A percentile compares a stretch with the other conserved stretches of the same genome.
Conservation (phyloP, 2,329 filamentous ascomycete genomes). For the Trichoderma gracile region DNA sequence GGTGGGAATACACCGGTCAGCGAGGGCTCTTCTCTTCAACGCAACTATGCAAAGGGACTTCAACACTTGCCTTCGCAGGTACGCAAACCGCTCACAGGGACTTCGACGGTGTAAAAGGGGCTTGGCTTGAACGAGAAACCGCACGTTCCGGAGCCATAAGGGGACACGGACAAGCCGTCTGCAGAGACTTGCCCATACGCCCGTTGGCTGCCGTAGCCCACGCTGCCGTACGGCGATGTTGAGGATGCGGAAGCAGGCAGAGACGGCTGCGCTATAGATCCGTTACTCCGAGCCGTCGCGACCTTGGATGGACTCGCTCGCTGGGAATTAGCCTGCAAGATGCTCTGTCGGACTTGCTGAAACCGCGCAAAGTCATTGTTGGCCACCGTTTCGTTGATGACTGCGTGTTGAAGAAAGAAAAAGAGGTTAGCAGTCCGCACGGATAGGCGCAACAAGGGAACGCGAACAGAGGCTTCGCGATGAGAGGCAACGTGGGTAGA, state of each 20-base stretch:
- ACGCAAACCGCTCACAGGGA: slow-evolving; percentile 63
- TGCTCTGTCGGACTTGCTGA: slow-evolving; percentile 47
- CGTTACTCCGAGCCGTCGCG: slow-evolving; percentile 27
- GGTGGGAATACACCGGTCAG: slow-evolving; percentile 6
- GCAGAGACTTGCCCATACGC: slow-evolving; percentile 1
- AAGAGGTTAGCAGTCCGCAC: slow-evolving; percentile 12
- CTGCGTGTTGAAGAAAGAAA: slow-evolving; percentile 32
- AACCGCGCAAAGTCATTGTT: slow-evolving; percentile 44
- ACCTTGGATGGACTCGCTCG: slow-evolving; percentile 34
- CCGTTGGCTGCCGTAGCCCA: neutral
- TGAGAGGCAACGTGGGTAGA: neutral
- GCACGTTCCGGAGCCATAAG: slow-evolving; percentile 28
- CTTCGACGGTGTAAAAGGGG: slow-evolving; percentile 77
- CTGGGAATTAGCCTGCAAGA: slow-evolving; percentile 39
- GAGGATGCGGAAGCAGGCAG: slow-evolving; percentile 23
- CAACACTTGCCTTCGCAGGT: slow-evolving; percentile 69
- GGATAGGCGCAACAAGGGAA: neutral
- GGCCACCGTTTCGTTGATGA: slow-evolving; percentile 44
- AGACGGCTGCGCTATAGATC: slow-evolving; percentile 19
- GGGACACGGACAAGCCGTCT: neutral
- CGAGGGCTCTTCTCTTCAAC: no score
- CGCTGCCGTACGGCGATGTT: slow-evolving; percentile 22
- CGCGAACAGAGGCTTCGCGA: neutral
- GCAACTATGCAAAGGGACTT: no score
- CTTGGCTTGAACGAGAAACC: slow-evolving; percentile 62